phyloP scores from a whole-genome alignment of 2,329 filamentous ascomycete species.

The Rhynchosporium secalis region DNA sequence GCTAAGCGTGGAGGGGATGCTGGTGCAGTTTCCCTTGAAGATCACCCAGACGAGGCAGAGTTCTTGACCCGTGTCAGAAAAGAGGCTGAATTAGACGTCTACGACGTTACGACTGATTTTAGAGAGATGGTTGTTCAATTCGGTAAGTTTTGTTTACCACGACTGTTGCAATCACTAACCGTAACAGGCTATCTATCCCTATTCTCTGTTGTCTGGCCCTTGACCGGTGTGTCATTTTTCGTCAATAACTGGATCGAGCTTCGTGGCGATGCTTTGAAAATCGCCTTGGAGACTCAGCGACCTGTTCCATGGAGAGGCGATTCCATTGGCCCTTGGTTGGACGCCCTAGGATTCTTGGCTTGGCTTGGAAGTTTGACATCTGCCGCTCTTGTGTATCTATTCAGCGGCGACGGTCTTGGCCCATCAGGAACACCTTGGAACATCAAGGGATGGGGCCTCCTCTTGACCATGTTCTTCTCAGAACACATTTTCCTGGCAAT shows the following conservation, averaged over 20 bases:
- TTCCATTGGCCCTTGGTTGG: slow-evolving; percentile 90
- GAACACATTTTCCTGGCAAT: slow-evolving; percentile 88
- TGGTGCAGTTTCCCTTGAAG: slow-evolving; percentile 52
- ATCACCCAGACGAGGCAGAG: slow-evolving; percentile 72
- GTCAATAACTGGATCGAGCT: slow-evolving; percentile 97
- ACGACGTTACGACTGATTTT: slow-evolving; percentile 88
- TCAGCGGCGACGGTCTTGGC: slow-evolving; percentile 67
- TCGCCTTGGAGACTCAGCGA: slow-evolving; percentile 83
- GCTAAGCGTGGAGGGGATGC: slow-evolving; percentile 51
- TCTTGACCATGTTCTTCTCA: slow-evolving; percentile 79
- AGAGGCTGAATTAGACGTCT: slow-evolving; percentile 78
- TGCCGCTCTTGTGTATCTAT: slow-evolving; percentile 86
- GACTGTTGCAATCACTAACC: slow-evolving; percentile 30
- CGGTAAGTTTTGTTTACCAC: slow-evolving; percentile 45
- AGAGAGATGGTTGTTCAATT: slow-evolving; percentile 91
- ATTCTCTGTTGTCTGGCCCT: slow-evolving; percentile 91
- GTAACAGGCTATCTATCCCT: slow-evolving; percentile 77
- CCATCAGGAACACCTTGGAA: slow-evolving; percentile 65
- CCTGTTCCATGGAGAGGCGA: slow-evolving; percentile 89
- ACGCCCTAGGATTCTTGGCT: slow-evolving; percentile 82
- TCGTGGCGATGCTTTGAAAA: slow-evolving; percentile 90
- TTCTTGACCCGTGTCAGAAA: slow-evolving; percentile 81
- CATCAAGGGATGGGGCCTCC: slow-evolving; percentile 76
- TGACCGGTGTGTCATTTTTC: slow-evolving; percentile 86
- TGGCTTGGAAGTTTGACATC: slow-evolving; percentile 92